A percentile compares a stretch with the other conserved stretches of the same genome.
phyloP scores from a whole-genome alignment of 306 rosid species.

The Parietaria judaica region DNA sequence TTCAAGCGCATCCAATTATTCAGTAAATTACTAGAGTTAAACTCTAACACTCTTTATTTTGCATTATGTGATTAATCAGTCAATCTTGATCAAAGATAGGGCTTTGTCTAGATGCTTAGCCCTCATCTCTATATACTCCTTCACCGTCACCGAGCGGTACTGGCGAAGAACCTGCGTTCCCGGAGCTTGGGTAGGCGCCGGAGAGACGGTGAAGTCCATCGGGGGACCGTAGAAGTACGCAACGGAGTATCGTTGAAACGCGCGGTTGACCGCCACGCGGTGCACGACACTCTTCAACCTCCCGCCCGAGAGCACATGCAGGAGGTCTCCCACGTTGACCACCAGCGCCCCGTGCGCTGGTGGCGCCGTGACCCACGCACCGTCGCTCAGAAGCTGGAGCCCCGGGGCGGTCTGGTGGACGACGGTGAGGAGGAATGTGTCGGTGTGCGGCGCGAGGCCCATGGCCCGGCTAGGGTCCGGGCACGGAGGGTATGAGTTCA shows the following conservation, averaged over 20 bases:
- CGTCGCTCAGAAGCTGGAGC: conserved; percentile 38
- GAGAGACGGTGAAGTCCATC: conserved; percentile 31
- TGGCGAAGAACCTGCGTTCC: conserved; percentile 6
- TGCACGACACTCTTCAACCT: conserved; percentile 40
- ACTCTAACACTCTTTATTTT: background rate
- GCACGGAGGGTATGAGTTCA: conserved; percentile 59
- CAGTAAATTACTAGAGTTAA: no score
- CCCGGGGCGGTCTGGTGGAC: conserved; percentile 50
- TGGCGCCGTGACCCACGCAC: conserved; percentile 52
- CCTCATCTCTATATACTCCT: conserved; percentile 41
- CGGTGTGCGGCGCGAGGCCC: conserved; percentile 77
- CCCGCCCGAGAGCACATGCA: conserved; percentile 50
- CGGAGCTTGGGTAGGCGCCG: conserved; percentile 4
- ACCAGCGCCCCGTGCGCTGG: conserved; percentile 34
- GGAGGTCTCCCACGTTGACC: conserved; percentile 53
- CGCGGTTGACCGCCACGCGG: conserved; percentile 38
- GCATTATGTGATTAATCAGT: background rate
- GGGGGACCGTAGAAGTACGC: conserved; percentile 61
- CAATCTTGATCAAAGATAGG: conserved; percentile 26
- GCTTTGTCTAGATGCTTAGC: conserved; percentile 35
- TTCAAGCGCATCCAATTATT: no score
- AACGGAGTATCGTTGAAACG: conserved; percentile 32
- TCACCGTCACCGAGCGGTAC: conserved; percentile 39
- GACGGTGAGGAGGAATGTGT: conserved; percentile 60
- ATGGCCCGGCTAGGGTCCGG: conserved; percentile 59